Base-by-base conservation (phyloP, 208 protist genomes). In the Acanthamoeba castellanii region DNA sequence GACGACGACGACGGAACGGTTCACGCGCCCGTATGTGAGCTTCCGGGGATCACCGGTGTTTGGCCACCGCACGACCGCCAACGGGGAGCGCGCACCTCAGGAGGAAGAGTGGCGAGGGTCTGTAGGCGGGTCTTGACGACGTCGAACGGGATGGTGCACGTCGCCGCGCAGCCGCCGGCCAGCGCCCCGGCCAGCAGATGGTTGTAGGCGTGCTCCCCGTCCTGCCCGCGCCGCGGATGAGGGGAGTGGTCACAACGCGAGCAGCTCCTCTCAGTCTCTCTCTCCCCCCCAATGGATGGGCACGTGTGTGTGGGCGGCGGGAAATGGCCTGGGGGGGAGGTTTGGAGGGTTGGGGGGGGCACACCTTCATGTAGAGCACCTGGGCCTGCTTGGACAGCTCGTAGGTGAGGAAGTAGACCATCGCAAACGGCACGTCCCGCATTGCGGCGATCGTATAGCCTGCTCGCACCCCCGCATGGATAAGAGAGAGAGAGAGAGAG, bases 41-140 rank as follows among this genome's bases (percentile, higher is more conserved):
- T n/a, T n/a, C n/a, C n/a, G n/a, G n/a, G n/a, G n/a, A n/a, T n/a
- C n/a, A n/a, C n/a, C 18, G 20, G 64, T 72, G 30, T 4, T 7
- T 42, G 70, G 16, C 4, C 7, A 8, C 11, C 4, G 42, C 27
- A 37, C 22, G 76, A 25, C 25, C 13, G 57, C 25, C 47, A 85
- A 11, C 42, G 25, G 7, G n/a, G 42, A 85, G 76, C 18, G 18
- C 8, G 25, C 42, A 85, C 84, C 84, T 91, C 84, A 18, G 59
- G 52, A 42, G 84, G 84, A n/a, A 91, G 84, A 47, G 84, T 91
- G 37, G 25, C 50, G 2, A 72, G 47, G 14, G 84, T 91, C 59
- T 91, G 84, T 4, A 91, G 84, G n/a, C 84, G 84, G 16, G 84
- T 91, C 59, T 91, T 91, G 20, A 91, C 84, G 32, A 91, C 84